Percentiles rank a stretch among this genome's conserved stretches.
Evolutionary conservation across 176 grass and related monocot species (phyloP).

Genomic region (Eragrostis nindensis): DNA sequence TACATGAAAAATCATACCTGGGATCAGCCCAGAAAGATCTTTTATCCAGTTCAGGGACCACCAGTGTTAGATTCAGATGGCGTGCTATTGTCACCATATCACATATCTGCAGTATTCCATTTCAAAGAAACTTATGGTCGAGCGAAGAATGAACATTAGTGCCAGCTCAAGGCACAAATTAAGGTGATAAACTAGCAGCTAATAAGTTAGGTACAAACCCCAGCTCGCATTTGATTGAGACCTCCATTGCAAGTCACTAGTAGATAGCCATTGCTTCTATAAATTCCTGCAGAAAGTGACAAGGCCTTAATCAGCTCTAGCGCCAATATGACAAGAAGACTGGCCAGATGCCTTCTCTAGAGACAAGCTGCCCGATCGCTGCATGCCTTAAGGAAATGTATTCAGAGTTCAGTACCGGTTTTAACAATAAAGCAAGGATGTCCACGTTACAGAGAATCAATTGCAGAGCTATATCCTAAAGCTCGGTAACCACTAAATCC

Average conservation of each 20-base stretch:
- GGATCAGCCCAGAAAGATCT: slow-evolving; percentile 97
- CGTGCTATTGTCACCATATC: slow-evolving; percentile 97
- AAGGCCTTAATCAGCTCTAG: slow-evolving; percentile 7
- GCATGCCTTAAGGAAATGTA: neutral
- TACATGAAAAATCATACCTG: slow-evolving; percentile 53
- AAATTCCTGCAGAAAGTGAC: slow-evolving; percentile 64
- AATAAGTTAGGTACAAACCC: slow-evolving; percentile 55
- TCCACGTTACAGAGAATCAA: neutral
- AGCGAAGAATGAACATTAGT: neutral
- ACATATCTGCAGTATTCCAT: slow-evolving; percentile 73
- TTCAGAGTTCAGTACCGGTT: neutral
- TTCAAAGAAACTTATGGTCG: neutral
- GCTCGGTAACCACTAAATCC: neutral
- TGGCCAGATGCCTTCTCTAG: neutral
- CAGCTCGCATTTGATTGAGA: slow-evolving; percentile 97
- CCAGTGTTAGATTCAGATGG: slow-evolving; percentile 81
- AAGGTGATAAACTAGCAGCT: neutral
- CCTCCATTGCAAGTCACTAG: slow-evolving; percentile 86
- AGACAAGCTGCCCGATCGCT: neutral
- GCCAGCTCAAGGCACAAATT: neutral
- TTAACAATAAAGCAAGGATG: neutral
- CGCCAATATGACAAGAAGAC: slow-evolving; percentile 29
- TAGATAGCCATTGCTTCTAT: slow-evolving; percentile 91
- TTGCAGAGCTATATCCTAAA: neutral
- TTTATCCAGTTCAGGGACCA: slow-evolving; percentile 95